These are phyloP conservation scores for Madurella mycetomatis DNA, from an alignment of 2,329 filamentous ascomycete species.

Conservation along the genomic window DNA sequence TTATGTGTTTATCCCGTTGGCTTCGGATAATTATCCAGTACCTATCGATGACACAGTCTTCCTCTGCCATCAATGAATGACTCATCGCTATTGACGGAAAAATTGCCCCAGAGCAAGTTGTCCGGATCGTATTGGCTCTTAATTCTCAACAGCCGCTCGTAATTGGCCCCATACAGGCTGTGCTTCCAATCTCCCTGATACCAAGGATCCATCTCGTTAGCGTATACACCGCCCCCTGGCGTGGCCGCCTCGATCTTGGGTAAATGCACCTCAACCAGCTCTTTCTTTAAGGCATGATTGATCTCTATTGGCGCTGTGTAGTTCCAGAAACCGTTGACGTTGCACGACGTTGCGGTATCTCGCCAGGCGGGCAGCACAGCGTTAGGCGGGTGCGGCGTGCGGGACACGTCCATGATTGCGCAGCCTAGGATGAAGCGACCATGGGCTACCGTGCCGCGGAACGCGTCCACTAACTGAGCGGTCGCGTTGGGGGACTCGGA, in stretches of 20 bases:
- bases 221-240: conserved; percentile 33
- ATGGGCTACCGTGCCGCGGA: neutral
- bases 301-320: neutral
- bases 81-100: conserved; percentile 39
- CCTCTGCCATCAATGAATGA: conserved; percentile 37
- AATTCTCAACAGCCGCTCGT: conserved; percentile 31
- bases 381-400: conserved; percentile 1
- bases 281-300: neutral
- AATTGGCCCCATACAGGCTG: conserved; percentile 35
- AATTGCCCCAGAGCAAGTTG: conserved; percentile 36
- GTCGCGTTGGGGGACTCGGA: neutral
- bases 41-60: conserved; percentile 32
- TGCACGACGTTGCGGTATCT: neutral
- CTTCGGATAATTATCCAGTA: no score
- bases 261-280: neutral
- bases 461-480: neutral
- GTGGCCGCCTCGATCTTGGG: neutral
- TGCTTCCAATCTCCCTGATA: conserved; percentile 32
- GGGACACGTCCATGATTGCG: neutral
- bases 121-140: conserved; percentile 41
- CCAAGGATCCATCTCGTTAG: conserved; percentile 40
- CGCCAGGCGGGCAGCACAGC: conserved; percentile 5
- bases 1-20: no score
- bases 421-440: neutral
- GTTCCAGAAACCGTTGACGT: neutral